A percentile compares a stretch with the other conserved stretches of the same genome.
Conservation (phyloP, 2,329 filamentous ascomycete genomes). For the Sclerotinia trifoliorum region DNA sequence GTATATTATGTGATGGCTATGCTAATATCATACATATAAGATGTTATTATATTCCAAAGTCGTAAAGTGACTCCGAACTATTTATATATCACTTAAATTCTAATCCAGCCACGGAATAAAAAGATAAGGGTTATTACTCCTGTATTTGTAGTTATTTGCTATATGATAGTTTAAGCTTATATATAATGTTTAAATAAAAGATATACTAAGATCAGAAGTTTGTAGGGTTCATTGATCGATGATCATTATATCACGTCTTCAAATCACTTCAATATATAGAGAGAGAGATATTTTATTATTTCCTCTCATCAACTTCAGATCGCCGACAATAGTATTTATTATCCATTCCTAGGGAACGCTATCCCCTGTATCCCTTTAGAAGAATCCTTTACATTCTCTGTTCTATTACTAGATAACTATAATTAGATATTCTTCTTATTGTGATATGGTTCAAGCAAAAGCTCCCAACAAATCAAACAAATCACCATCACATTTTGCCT, state of each 20-base stretch:
- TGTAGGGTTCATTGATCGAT: too few species aligned
- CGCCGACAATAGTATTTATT: not conserved
- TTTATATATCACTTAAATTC: not conserved
- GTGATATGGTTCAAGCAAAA: too few species aligned
- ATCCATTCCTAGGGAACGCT: too few species aligned
- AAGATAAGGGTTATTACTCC: not conserved
- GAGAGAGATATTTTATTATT: not conserved
- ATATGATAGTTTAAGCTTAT: not conserved
- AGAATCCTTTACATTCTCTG: too few species aligned
- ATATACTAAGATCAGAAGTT: not conserved
- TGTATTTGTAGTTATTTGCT: too few species aligned
- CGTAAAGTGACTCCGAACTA: conserved; percentile 24
- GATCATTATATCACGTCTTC: not conserved
- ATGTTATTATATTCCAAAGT: not conserved
- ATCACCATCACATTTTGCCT: too few species aligned
- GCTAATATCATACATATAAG: too few species aligned
- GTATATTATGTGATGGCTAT: not conserved
- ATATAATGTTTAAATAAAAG: not conserved
- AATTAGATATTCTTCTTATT: too few species aligned
- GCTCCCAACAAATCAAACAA: too few species aligned
- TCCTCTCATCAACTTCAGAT: not conserved
- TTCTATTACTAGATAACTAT: too few species aligned
- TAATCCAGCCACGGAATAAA: too few species aligned
- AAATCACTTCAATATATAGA: not conserved
- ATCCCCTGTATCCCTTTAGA: too few species aligned